Conservation (phyloP, 2,329 filamentous ascomycete species). For the Colletotrichum gigasporum region DNA sequence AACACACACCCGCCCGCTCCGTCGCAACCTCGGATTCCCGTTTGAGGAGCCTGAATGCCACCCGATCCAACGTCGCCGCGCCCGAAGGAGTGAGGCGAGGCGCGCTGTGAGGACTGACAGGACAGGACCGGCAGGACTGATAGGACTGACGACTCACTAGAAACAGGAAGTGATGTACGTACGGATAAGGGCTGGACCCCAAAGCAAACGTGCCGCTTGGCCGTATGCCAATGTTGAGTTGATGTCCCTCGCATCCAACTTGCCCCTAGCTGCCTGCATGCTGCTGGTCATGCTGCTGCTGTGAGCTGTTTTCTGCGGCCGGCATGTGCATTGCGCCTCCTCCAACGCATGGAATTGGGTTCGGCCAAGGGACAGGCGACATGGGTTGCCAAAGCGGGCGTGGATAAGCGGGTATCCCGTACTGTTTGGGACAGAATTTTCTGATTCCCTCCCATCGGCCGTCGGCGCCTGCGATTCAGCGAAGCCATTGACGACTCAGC, state of each 20-base stretch:
- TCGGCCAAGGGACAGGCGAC: constrained; percentile 2
- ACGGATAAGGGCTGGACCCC: background rate
- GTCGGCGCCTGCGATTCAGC: constrained; percentile 25
- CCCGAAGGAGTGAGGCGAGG: background rate
- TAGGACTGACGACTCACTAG: too few relatives aligned
- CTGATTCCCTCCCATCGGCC: background rate
- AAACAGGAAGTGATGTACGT: background rate
- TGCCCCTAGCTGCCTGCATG: background rate
- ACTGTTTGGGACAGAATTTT: constrained; percentile 3
- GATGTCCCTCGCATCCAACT: constrained; percentile 8
- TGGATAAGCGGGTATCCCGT: constrained; percentile 13
- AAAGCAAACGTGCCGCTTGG: background rate
- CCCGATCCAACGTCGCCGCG: background rate
- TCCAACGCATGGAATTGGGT: constrained; percentile 3
- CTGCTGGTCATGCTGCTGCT: too few relatives aligned
- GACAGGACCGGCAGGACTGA: too few relatives aligned
- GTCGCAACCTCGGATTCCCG: background rate
- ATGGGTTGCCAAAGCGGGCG: constrained; percentile 9
- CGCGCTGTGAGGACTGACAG: background rate
- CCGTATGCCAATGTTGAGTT: background rate
- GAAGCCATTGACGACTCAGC: constrained; percentile 14
- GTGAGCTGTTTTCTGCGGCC: constrained; percentile 5
- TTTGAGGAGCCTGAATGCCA: background rate
- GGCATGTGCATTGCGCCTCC: constrained; percentile 14
- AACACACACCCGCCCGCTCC: constrained; percentile 15